Base-by-base conservation (phyloP, 2,329 filamentous ascomycete genomes). In the Teratosphaeria pseudoeucalypti region DNA sequence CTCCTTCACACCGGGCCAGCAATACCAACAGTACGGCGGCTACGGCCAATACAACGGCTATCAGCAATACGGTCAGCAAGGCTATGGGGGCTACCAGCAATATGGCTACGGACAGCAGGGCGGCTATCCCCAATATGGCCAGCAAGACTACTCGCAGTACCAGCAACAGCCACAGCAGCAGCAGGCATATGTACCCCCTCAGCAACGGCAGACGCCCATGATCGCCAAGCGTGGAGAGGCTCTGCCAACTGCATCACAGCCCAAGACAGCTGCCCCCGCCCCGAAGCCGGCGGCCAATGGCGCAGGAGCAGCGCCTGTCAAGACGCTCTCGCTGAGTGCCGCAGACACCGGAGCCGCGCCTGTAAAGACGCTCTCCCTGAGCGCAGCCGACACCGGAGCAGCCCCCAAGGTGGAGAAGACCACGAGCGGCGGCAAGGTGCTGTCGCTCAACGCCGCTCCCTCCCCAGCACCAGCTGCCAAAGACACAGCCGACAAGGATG, bases 211-310 rank as follows among this genome's bases (percentile, higher is more conserved):
- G 74, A 77, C 79, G 11, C 82, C 81, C 60, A 82, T 81, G 71
- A 87, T 87, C 70, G 84, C 81, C 57, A 89, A 87, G 78, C 79
- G 83, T 58, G 77, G 76, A 58, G 76, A 80, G 60, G 76, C 77
- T 49, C 75, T 79, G 47, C 75, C 78, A 58, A 73, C 81, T 12
- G 67, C 80, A 34, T 67, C 78, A 26, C 37, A 29, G 32, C n/a
- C 57, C 14, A 69, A 78, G 56, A 5, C 27, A 37, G 14, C 27
- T 16, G 34, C 27, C 10, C 53, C 53, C 23, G 53, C 27, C 14
- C 69, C 79, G 57, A 68, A 78, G 34, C 63, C 70, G 19, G 67
- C 85, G 76, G 78, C 82, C 83, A 68, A 81, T 57, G 82, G 85
- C 57, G 70, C 74, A 54, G 69, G 77, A 34, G 70, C 76, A 57